Percentiles rank a stretch among this genome's conserved stretches.
phyloP scores from a whole-genome alignment of 352 stramenopile species.

The Phytophthora fragariae region DNA sequence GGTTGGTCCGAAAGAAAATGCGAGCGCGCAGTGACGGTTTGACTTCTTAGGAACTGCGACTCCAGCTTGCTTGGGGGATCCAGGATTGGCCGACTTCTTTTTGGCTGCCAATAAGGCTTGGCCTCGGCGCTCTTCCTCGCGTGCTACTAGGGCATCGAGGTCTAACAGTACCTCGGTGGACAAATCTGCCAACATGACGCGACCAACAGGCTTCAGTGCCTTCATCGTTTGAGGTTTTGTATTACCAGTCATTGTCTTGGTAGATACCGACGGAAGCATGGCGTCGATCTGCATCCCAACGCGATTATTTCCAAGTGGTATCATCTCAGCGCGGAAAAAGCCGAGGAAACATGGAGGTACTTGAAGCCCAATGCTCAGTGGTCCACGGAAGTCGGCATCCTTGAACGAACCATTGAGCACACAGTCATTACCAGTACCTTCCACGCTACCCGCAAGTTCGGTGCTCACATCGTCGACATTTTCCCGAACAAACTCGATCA shows the following conservation, averaged over 20 bases:
- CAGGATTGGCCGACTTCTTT: slow-evolving; percentile 2
- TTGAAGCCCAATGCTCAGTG: slow-evolving; percentile 54
- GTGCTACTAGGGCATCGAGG: slow-evolving; percentile 59
- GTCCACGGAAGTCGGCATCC: slow-evolving; percentile 63
- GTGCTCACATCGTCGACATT: slow-evolving; percentile 67
- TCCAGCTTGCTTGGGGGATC: slow-evolving; percentile 3
- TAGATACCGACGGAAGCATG: slow-evolving; percentile 43
- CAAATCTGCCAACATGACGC: slow-evolving; percentile 57
- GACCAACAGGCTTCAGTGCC: slow-evolving; percentile 43
- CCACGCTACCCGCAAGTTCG: slow-evolving; percentile 55
- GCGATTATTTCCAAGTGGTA: slow-evolving; percentile 47
- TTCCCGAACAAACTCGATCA: slow-evolving; percentile 62
- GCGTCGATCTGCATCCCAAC: slow-evolving; percentile 68
- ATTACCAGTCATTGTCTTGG: slow-evolving; percentile 15
- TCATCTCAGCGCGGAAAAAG: slow-evolving; percentile 60
- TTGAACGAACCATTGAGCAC: slow-evolving; percentile 66
- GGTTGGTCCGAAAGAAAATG: slow-evolving; percentile 33
- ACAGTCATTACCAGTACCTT: slow-evolving; percentile 62
- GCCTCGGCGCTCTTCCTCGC: slow-evolving; percentile 42
- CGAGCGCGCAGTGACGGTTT: slow-evolving; percentile 33
- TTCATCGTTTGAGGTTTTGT: slow-evolving; percentile 27
- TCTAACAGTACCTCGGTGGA: slow-evolving; percentile 65
- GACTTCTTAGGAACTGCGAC: slow-evolving; percentile 12
- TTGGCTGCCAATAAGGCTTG: slow-evolving; percentile 11
- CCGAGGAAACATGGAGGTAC: slow-evolving; percentile 69